These are phyloP conservation scores for Sporothrix schenckii DNA, from an alignment of 2,329 filamentous ascomycete species.

Conservation along the genomic window DNA sequence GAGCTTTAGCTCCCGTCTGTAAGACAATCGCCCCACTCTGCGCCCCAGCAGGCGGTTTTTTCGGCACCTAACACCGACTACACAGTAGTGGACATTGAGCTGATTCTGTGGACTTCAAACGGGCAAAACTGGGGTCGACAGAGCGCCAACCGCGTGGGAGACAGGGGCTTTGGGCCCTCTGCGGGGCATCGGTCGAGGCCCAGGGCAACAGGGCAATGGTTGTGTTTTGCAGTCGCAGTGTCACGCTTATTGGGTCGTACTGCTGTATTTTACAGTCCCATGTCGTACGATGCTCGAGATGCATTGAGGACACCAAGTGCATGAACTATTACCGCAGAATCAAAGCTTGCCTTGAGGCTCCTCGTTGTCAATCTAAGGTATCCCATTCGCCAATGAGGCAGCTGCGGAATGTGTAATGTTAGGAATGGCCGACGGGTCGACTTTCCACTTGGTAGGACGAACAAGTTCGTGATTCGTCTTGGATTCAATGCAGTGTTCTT, in stretches of 20 bases:
- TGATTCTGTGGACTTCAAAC: not conserved
- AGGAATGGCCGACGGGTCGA: not conserved
- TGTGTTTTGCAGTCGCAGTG: not conserved
- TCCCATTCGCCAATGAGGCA: not conserved
- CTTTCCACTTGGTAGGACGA: too few species aligned
- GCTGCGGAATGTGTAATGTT: not conserved
- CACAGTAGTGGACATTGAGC: not conserved
- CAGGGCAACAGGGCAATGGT: not conserved
- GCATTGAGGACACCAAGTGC: not conserved
- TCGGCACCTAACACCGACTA: not conserved
- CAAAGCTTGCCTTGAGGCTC: not conserved
- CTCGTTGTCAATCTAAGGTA: not conserved
- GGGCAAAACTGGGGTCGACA: not conserved
- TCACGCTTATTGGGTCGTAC: not conserved
- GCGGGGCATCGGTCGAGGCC: constrained; percentile 4
- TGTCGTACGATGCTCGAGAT: constrained; percentile 20
- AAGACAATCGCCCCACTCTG: constrained; percentile 15
- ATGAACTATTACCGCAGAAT: not conserved
- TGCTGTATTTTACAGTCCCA: not conserved
- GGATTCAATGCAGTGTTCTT: too few species aligned
- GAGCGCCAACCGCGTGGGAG: constrained; percentile 8
- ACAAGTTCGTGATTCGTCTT: too few species aligned
- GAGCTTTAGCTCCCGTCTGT: constrained; percentile 22
- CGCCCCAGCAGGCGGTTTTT: not conserved
- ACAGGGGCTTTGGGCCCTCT: constrained; percentile 12